phyloP scores from a whole-genome alignment of 1,284 basidiomycete species.

The Limonomyces culmigenus region DNA sequence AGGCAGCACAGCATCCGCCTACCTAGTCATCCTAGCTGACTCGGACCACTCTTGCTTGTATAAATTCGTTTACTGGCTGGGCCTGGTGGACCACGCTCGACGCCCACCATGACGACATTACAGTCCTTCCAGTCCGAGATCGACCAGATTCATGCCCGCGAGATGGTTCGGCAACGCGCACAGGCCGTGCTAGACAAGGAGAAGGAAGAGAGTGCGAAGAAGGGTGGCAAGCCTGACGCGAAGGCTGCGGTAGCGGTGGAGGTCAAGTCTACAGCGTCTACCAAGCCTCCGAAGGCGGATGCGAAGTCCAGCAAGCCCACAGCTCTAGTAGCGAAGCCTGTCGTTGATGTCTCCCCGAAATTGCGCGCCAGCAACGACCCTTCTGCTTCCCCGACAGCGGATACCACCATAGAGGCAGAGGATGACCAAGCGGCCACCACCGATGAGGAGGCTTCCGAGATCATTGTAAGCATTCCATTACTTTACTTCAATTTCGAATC shows the following conservation, averaged over 20 bases:
- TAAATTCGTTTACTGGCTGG: too few relatives aligned
- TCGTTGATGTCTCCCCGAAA: slow-evolving; percentile 2
- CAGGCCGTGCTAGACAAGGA: slow-evolving; percentile 17
- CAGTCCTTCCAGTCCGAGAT: slow-evolving; percentile 62
- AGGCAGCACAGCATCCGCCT: too few relatives aligned
- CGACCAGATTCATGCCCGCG: slow-evolving; percentile 49
- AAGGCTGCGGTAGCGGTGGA: slow-evolving; percentile 10
- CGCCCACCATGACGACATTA: slow-evolving; percentile 39
- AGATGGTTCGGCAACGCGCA: slow-evolving; percentile 40
- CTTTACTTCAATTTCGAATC: neutral
- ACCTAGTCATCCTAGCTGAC: too few relatives aligned
- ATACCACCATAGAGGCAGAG: neutral
- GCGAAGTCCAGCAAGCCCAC: slow-evolving; percentile 2
- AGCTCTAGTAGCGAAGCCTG: too few relatives aligned
- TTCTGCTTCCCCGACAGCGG: too few relatives aligned
- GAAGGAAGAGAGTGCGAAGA: slow-evolving; percentile 16
- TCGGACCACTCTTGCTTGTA: too few relatives aligned
- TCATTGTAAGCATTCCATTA: too few relatives aligned
- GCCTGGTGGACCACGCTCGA: too few relatives aligned
- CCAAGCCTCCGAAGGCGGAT: slow-evolving; percentile 9
- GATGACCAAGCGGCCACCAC: neutral
- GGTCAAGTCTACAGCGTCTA: slow-evolving; percentile 5
- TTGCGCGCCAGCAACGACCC: neutral
- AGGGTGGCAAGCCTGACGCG: slow-evolving; percentile 20
- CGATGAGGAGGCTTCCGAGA: too few relatives aligned